Base-by-base conservation (phyloP, 805 yeast genomes). In the Metschnikowia bowlesiae region DNA sequence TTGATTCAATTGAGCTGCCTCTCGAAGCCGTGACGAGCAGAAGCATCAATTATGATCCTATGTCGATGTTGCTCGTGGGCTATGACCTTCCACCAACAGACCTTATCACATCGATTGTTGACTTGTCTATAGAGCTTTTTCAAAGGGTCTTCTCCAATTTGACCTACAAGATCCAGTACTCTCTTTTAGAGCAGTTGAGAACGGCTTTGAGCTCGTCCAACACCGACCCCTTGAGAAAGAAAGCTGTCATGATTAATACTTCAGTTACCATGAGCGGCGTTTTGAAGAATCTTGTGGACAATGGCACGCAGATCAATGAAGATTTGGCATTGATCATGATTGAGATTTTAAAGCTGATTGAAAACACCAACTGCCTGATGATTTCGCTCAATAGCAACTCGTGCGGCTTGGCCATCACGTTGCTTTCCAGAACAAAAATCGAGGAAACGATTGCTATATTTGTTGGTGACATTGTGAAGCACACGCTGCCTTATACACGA, bases 171-270 rank as follows among this genome's bases (percentile, higher is more conserved):
- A 86, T 94, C 47, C 97, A 92, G 61, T 84, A 85, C 51, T 89
- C 97, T 0, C 74, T 94, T n/a, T 66, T 94, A 18, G 97, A 92
- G 60, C 87, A 84, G 48, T 67, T 94, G 53, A 78, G 90, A 55
- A 72, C 84, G 3, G 65, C 75, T 1, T 51, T 79, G 44, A 72
- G 80, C 30, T 67, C 75, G 31, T 59, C 68, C 55, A 46, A 61
- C 0, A 49, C 61, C 11, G 73, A 70, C 48, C 68, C 72, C 0
- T 52, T 70, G 28, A 57, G 78, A 34, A 51, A 53, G 14, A 62
- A 62, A 44, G 87, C 91, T 0, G 73, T 85, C 8, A 65, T 76
- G 1, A 71, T 85, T 4, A 91, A 91, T 60, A 64, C 80, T 1
- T 70, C 87, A 0, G 73, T 85, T 22, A 87, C 92, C 0, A 56